Evolutionary conservation across 257 asterid genomes (phyloP).

Genomic region (Solanum dulcamara): DNA sequence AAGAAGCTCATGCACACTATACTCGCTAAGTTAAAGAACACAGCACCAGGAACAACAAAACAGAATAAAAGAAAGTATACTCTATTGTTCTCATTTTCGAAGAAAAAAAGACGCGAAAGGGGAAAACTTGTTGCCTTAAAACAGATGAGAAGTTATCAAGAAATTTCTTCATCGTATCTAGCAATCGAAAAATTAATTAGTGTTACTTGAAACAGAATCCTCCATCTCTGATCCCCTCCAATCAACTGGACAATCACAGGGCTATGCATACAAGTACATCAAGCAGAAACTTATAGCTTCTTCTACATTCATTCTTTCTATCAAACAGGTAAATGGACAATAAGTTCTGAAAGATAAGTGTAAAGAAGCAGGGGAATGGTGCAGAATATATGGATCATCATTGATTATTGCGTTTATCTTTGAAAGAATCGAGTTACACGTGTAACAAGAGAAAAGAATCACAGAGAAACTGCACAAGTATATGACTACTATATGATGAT

Average conservation of each 20-base stretch:
- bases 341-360: background rate
- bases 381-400: background rate
- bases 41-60: background rate
- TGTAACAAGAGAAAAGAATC: background rate
- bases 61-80: background rate
- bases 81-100: background rate
- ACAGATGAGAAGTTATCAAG: no score
- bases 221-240: background rate
- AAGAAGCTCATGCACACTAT: background rate
- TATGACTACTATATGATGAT: background rate
- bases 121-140: no score
- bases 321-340: background rate
- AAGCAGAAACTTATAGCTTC: no score
- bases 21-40: background rate
- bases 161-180: no score
- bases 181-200: background rate
- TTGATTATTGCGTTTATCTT: background rate
- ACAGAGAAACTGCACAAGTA: background rate
- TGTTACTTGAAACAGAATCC: background rate
- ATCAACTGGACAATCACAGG: no score
- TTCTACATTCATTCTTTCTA: background rate
- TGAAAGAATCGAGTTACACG: background rate
- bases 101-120: background rate
- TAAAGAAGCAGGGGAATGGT: background rate
- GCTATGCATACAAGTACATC: no score